Evolutionary conservation across 2,329 filamentous ascomycete species (phyloP), one percentile per base, ranked within the genome.

Genomic region (Ophiosphaerella herpotricha): DNA sequence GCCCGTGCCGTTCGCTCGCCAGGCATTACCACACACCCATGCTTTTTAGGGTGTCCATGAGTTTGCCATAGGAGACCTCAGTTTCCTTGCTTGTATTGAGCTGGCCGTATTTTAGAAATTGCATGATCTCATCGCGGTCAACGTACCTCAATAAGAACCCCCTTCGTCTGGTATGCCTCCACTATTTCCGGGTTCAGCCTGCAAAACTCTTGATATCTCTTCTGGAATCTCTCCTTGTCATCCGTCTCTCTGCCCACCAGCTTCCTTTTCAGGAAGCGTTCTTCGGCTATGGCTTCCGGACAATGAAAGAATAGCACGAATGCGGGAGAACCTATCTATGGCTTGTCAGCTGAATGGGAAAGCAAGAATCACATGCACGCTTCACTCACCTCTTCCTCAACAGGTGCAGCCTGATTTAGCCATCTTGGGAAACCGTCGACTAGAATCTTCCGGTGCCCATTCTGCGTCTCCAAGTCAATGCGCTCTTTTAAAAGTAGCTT

Each of bases 221-320:
- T 42, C 14, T 36, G 3, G 24, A 48, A 48, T 9, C 33, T 11
- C n/a, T 18, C 6, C 12, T 13, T 14, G 34, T 50, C 42, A 36
- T 50, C 48, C 16, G 18, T 21, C 24, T 50, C 37, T 46, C 42
- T 50, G 32, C 48, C 42, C 12, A 32, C 35, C 32, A 50, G 16
- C n/a, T 50, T 45, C 42, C 48, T 39, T n/a, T 32, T 46, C 36
- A 46, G 38, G 39, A 45, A 50, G 12, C 48, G 42, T 29, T 45
- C n/a, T 32, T 33, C 32, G 37, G 48, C 48, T 24, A 41, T 21
- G 16, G 45, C 33, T 43, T 43, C 33, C 38, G 29, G 16, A 39
- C 38, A 50, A 14, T 50, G 26, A 29, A 46, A 50, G 33, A 50
- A 43, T 11, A 50, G 11, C 7, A 50, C 48, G 14, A 46, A 35